Base-by-base conservation (phyloP, 2,329 filamentous ascomycete genomes). In the Elsinoe batatas region DNA sequence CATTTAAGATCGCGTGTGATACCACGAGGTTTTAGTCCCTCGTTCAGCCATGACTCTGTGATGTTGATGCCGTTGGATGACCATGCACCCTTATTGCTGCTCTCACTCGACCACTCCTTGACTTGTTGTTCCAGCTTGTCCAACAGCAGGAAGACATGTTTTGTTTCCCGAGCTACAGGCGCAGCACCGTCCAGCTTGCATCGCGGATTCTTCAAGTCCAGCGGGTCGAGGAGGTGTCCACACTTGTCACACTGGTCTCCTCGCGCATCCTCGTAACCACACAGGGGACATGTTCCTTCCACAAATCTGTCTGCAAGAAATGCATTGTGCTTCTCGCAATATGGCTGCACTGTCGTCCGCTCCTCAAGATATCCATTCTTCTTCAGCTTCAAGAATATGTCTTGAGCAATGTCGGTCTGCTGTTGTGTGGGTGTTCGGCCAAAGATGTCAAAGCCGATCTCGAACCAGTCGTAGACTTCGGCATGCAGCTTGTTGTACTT, bases 401-500 rank as follows among this genome's bases (percentile, higher is more conserved):
- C 82, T 72, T 97, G 93, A 8, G 91, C 88, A 64, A 98, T 97
- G 62, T 89, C 81, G 18, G 90, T 96, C 72, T 97, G 93, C 65
- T 93, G 81, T 55, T 81, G 73, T 15, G 91, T 97, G 2, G 91
- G 89, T 4, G 93, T 97, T 58, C 91, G 85, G 60, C 91, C 93
- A 68, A 97, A 98, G 71, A 91, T 85, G 73, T 97, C 91, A 68
- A 97, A 97, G 57, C 81, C 84, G 66, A 97, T 91, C 67, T 90
- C 83, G 74, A 98, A 98, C 89, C 91, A 96, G 70, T 94, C 81
- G 72, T 97, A 97, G 62, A 96, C 86, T 49, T 87, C 88, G 64
- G 89, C 83, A 73, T 96, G 91, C 58, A 95, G 83, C 64, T 82
- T 83, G 74, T 94, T 88, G 76, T 94, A 96, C 75, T 96, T 94